These are phyloP conservation scores for Boletus rufocinnamomeus DNA, from an alignment of 768 basidiomycete species.

Conservation along the genomic window DNA sequence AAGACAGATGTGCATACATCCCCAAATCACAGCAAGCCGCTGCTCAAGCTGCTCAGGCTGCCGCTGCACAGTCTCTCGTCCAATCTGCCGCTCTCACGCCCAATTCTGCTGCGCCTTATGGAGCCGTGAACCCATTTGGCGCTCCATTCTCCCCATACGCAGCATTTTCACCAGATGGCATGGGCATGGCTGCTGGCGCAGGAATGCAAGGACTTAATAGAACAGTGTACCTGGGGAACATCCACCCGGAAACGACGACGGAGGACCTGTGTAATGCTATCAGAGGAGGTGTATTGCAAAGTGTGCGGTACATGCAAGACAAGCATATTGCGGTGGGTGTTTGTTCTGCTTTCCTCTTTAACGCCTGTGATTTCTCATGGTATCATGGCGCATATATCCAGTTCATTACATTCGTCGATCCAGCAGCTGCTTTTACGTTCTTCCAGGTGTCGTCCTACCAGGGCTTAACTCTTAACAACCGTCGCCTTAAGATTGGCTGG, in stretches of 20 bases:
- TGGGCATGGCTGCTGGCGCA: slow-evolving; percentile 32
- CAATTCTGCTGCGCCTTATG: slow-evolving; percentile 33
- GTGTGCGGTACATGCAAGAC: slow-evolving; percentile 93
- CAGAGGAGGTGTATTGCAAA: slow-evolving; percentile 94
- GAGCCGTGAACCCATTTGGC: slow-evolving; percentile 33
- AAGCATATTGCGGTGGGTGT: slow-evolving; percentile 90
- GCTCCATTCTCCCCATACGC: slow-evolving; percentile 50
- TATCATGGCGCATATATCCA: slow-evolving; percentile 29
- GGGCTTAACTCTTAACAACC: slow-evolving; percentile 89
- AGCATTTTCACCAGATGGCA: slow-evolving; percentile 48
- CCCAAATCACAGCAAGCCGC: slow-evolving; percentile 94
- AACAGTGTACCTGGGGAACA: slow-evolving; percentile 94
- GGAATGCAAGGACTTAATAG: slow-evolving; percentile 71
- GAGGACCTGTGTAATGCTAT: slow-evolving; percentile 97
- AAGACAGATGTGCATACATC: slow-evolving; percentile 97
- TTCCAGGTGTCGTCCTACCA: slow-evolving; percentile 90
- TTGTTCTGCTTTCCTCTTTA: slow-evolving; percentile 1
- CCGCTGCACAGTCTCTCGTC: slow-evolving; percentile 73
- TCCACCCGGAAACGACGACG: slow-evolving; percentile 92
- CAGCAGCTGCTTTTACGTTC: slow-evolving; percentile 90
- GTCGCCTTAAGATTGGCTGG: slow-evolving; percentile 96
- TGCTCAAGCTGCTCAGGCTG: slow-evolving; percentile 82
- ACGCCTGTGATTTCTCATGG: slow-evolving; percentile 4
- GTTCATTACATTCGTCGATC: slow-evolving; percentile 97
- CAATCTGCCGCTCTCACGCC: slow-evolving; percentile 47